Evolutionary conservation across 345 rosid genomes (phyloP).

Genomic region (Streptanthus diversifolius): DNA sequence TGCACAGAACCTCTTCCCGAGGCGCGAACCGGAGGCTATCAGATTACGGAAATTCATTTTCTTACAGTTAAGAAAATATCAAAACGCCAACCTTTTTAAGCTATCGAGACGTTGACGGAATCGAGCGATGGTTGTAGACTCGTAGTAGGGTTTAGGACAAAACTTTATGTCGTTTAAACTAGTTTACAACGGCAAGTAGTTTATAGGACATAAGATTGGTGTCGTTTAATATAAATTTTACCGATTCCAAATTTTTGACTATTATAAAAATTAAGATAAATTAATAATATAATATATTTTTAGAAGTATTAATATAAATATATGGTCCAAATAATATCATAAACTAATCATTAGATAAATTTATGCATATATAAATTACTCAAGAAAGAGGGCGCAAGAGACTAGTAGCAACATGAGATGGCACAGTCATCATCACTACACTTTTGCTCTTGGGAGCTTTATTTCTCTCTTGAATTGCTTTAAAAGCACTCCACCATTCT

Average conservation of each 20-base stretch:
- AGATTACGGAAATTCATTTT: slow-evolving; percentile 29
- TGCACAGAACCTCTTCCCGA: slow-evolving; percentile 27
- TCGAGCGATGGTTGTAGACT: not conserved
- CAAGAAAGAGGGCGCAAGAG: slow-evolving; percentile 65
- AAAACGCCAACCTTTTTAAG: not conserved
- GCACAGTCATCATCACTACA: slow-evolving; percentile 76
- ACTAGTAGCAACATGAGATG: slow-evolving; percentile 65
- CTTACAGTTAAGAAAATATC: not conserved
- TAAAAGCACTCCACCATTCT: slow-evolving; percentile 74
- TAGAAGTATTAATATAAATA: too few relatives aligned
- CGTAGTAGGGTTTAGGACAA: slow-evolving; percentile 28
- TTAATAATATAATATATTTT: too few relatives aligned
- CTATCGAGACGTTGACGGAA: not conserved
- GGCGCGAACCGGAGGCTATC: slow-evolving; percentile 24
- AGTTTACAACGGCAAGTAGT: not conserved
- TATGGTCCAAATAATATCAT: too few relatives aligned
- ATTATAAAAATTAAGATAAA: too few relatives aligned
- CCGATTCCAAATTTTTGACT: too few relatives aligned
- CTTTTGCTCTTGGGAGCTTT: slow-evolving; percentile 56
- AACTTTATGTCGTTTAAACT: not conserved
- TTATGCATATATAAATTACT: too few relatives aligned
- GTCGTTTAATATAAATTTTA: too few relatives aligned
- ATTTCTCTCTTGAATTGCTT: slow-evolving; percentile 67
- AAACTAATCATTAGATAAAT: too few relatives aligned
- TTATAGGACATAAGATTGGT: not conserved